Evolutionary conservation across 768 basidiomycete species (phyloP), one percentile per base, ranked within the genome.

Genomic region (Tremella fuciformis): DNA sequence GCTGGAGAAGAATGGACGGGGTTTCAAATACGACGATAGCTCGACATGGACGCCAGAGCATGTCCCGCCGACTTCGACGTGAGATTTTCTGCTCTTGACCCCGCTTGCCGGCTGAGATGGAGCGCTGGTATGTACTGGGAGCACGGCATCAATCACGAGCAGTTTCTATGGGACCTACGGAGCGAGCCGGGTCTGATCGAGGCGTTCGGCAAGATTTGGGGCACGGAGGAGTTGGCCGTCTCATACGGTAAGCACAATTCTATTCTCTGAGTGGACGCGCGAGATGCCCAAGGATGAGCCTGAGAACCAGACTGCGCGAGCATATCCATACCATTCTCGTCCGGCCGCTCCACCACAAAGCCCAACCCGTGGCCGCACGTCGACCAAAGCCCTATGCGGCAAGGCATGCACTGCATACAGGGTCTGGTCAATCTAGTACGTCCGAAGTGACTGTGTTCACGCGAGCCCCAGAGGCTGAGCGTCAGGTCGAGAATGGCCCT

Each of bases 401-500:
- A 49, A 53, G 54, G 53, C 2, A 22, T 60, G 2, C 40, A 50
- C 39, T 64, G 58, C 48, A 41, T 62, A 2, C 63, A 67, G 41
- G 68, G 71, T 16, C 57, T 73, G 19, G 63, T 65, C 51, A 73
- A 73, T 49, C 53, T 73, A 19, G 24, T 53, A 8, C 58, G 58
- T 13, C n/a, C n/a, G n/a, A n/a, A n/a, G n/a, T n/a, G n/a, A n/a
- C n/a, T n/a, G n/a, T n/a, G n/a, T n/a, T n/a, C n/a, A n/a, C n/a
- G n/a, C n/a, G n/a, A n/a, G n/a, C n/a, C n/a, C n/a, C n/a, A n/a
- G n/a, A n/a, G n/a, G n/a, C n/a, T n/a, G n/a, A n/a, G n/a, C n/a
- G n/a, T n/a, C n/a, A n/a, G n/a, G n/a, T n/a, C 50, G 50, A 51
- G 13, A 78, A 77, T 60, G 78, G 78, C 2, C 72, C 73, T 1